These are phyloP conservation scores for Aspergillus latus DNA, from an alignment of 2,329 filamentous ascomycete species.

Conservation along the genomic window DNA sequence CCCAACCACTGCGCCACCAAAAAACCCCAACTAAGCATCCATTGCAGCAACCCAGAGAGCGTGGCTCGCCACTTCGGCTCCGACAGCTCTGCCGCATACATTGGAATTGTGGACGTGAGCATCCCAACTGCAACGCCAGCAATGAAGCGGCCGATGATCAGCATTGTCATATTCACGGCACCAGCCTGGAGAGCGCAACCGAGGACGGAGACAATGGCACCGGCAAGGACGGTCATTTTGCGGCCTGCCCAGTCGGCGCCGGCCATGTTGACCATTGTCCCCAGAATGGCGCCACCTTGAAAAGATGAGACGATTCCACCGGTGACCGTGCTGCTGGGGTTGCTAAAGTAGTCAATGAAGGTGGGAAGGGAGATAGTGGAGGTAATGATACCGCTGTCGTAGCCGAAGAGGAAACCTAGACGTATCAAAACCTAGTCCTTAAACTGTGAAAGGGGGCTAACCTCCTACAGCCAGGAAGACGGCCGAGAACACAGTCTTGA, in stretches of 20 bases:
- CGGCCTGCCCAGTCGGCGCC: slow-evolving; percentile 35
- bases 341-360: slow-evolving; percentile 33
- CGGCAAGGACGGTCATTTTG: slow-evolving; percentile 32
- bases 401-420: slow-evolving; percentile 32
- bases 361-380: slow-evolving; percentile 38
- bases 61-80: slow-evolving; percentile 12
- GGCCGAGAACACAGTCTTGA: slow-evolving; percentile 9
- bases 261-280: slow-evolving; percentile 34
- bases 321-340: slow-evolving; percentile 32
- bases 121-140: slow-evolving; percentile 52
- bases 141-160: slow-evolving; percentile 53
- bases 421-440: not conserved
- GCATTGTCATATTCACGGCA: slow-evolving; percentile 37
- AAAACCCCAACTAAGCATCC: slow-evolving; percentile 48
- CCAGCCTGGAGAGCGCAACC: slow-evolving; percentile 39
- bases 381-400: slow-evolving; percentile 44
- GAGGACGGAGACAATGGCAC: slow-evolving; percentile 34
- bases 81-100: slow-evolving; percentile 33
- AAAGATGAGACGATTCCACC: slow-evolving; percentile 42
- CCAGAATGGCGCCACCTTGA: slow-evolving; percentile 41
- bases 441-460: not conserved
- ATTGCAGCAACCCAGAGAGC: slow-evolving; percentile 38
- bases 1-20: slow-evolving; percentile 51
- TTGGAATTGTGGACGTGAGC: slow-evolving; percentile 49
- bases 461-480: slow-evolving; percentile 9